These are phyloP conservation scores for Calonectria pteridis DNA, from an alignment of 2,329 filamentous ascomycete species.

Conservation along the genomic window DNA sequence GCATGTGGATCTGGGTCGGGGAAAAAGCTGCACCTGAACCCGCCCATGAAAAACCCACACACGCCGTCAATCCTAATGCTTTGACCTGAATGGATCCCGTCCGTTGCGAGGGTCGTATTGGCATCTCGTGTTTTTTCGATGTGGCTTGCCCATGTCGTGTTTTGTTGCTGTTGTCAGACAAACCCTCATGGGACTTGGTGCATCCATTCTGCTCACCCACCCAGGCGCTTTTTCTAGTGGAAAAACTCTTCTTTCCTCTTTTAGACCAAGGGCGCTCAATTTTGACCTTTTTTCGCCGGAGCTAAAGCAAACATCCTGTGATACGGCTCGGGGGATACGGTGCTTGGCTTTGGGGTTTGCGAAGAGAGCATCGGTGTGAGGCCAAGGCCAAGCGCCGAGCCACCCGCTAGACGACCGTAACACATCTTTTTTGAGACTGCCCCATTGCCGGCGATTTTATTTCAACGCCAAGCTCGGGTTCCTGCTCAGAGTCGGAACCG, in stretches of 20 bases:
- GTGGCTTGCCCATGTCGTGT: slow-evolving; percentile 33
- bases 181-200: slow-evolving; percentile 15
- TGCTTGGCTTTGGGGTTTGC: neutral
- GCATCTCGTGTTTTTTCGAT: slow-evolving; percentile 38
- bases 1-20: slow-evolving; percentile 23
- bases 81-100: slow-evolving; percentile 13
- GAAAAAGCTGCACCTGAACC: slow-evolving; percentile 19
- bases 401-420: neutral
- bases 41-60: slow-evolving; percentile 9
- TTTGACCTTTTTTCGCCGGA: neutral
- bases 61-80: neutral
- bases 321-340: neutral
- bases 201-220: slow-evolving; percentile 31
- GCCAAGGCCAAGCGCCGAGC: neutral
- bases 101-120: slow-evolving; percentile 39
- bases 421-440: neutral
- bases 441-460: neutral
- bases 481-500: slow-evolving; percentile 24
- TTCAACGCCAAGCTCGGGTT: slow-evolving; percentile 3
- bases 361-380: neutral
- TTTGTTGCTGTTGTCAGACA: slow-evolving; percentile 23
- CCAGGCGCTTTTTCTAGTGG: neutral
- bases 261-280: neutral
- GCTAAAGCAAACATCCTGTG: neutral
- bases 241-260: neutral